Evolutionary conservation across 257 asterid genomes (phyloP).

Genomic region (Solanum tacnaense): DNA sequence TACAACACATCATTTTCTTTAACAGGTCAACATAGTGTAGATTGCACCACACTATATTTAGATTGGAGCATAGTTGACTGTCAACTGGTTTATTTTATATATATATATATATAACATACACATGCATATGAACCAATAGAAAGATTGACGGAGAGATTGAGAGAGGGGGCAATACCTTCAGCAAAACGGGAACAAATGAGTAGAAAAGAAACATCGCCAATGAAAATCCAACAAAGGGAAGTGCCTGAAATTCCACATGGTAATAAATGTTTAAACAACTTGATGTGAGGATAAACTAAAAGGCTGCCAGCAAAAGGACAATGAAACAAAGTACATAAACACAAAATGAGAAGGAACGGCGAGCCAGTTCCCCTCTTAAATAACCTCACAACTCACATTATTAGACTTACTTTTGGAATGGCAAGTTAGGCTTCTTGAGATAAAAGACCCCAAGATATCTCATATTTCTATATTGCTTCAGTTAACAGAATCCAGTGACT

Average conservation of each 20-base stretch:
- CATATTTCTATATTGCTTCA: not conserved
- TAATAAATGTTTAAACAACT: not conserved
- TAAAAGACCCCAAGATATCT: not conserved
- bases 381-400: not conserved
- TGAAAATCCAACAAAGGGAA: conserved; percentile 85
- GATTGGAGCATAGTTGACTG: not conserved
- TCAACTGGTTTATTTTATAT: no score
- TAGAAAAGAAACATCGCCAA: conserved; percentile 82
- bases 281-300: not conserved
- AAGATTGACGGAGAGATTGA: not conserved
- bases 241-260: conserved; percentile 27
- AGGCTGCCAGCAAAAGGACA: not conserved
- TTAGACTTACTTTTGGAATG: not conserved
- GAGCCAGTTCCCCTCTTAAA: not conserved
- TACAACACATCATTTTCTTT: not conserved
- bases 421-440: not conserved
- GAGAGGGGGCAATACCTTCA: conserved; percentile 40
- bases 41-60: not conserved
- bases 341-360: not conserved
- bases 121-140: not conserved
- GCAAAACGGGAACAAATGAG: conserved; percentile 71
- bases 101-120: not conserved
- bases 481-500: not conserved
- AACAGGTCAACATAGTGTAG: not conserved
- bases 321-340: not conserved